Conservation (phyloP, 2,329 filamentous ascomycete species). For the Colletotrichum sp. region DNA sequence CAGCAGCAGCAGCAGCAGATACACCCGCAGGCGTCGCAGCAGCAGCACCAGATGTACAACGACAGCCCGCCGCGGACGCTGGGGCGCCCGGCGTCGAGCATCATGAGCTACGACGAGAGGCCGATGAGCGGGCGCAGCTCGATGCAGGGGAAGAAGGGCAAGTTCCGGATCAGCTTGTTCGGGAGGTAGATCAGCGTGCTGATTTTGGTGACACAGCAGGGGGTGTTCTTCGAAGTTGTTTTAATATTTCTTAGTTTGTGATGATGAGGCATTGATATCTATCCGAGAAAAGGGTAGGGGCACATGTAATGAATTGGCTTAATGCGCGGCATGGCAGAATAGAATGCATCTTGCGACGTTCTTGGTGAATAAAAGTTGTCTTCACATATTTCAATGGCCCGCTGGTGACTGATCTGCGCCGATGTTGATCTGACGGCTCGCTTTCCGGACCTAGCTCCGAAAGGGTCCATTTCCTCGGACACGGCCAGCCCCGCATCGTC, state of each 20-base stretch:
- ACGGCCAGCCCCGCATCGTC: too few species aligned
- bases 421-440: neutral
- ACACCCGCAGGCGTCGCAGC: neutral
- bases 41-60: conserved; percentile 12
- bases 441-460: neutral
- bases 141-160: conserved; percentile 11
- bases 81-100: conserved; percentile 7
- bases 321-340: neutral
- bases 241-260: neutral
- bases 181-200: conserved; percentile 3
- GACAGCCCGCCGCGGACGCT: conserved; percentile 11
- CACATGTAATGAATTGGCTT: neutral
- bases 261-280: neutral
- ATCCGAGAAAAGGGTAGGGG: neutral
- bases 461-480: neutral
- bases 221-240: neutral
- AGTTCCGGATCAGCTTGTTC: conserved; percentile 20
- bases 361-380: neutral
- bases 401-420: neutral
- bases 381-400: neutral
- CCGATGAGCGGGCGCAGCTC: conserved; percentile 17
- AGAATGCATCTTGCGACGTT: neutral
- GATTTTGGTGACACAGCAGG: neutral
- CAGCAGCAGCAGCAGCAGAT: conserved; percentile 1
- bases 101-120: conserved; percentile 20